Base-by-base conservation (phyloP, 2,329 filamentous ascomycete species). In the Penicillium capsulatum region DNA sequence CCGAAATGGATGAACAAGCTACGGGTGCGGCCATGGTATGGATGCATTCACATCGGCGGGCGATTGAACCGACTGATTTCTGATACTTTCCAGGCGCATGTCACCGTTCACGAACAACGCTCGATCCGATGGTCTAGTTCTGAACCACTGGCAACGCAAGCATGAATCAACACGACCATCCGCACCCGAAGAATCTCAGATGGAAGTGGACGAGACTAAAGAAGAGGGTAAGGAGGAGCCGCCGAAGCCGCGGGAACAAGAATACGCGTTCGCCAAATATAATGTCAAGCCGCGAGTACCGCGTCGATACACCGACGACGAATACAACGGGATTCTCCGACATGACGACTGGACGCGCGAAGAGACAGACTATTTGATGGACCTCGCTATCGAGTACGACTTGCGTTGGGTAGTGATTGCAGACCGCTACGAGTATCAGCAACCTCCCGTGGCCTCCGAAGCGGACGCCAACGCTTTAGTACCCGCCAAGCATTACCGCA, bases 351-450 rank as follows among this genome's bases (percentile, higher is more conserved):
- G 92, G 92, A 83, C 85, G 10, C 87, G 84, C 57, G 84, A 92
- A 55, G 92, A 98, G 67, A 98, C 92, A 7, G 89, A 96, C 60
- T 96, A 96, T 59, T 68, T 98, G 47, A 77, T 97, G 60, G 71
- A 79, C 3, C 63, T 91, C 24, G 86, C 80, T 10, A 76, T 76
- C 41, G 84, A 90, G 32, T 95, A 82, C 59, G 88, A 94, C 58
- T 75, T 95, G 44, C 83, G 92, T 51, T 98, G 92, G 89, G 77
- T 91, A 3, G 65, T 97, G 11, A 86, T 98, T 44, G 87, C 84
- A 73, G 92, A 98, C 64, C 85, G 91, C 42, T 98, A 96, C 68
- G 86, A 94, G 38, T 94, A 60, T 40, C 60, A 66, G 44, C 60
- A 66, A 44, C 55, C 60, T 2, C 57, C 53, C 13, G 46, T 57